Evolutionary conservation across 129 eudicot genomes (phyloP), one percentile per base, ranked within the genome.

Genomic region (Flaveria sonorensis): DNA sequence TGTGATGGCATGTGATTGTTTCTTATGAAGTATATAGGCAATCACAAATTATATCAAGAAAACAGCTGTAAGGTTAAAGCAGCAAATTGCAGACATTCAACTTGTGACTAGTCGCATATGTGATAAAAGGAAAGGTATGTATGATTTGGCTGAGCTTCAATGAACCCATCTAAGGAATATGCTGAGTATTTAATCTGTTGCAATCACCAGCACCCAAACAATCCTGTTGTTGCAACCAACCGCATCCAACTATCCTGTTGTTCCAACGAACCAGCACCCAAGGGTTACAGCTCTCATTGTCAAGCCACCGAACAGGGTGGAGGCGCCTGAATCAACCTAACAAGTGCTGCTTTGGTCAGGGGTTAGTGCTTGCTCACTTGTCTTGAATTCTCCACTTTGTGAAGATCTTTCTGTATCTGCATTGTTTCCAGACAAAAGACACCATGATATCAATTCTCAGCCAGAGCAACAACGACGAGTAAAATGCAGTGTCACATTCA

Each of bases 171-270:
- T 9, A 56, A 2, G 63, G 63, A 56, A 2, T 19, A 7, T n/a
- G 13, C 47, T 1, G 7, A 16, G 19, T 16, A 51, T 14, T 7
- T 24, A 9, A 61, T n/a, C n/a, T n/a, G n/a, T n/a, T n/a, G n/a
- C n/a, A n/a, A n/a, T n/a, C n/a, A n/a, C n/a, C n/a, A n/a, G n/a
- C n/a, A n/a, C n/a, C n/a, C n/a, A n/a, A n/a, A n/a, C n/a, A n/a
- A n/a, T n/a, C 68, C 40, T 24, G 42, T n/a, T n/a, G n/a, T 61
- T 28, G 43, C 68, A 60, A 28, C 43, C 68, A 62, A 28, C n/a
- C n/a, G n/a, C n/a, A n/a, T n/a, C n/a, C n/a, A n/a, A n/a, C n/a
- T n/a, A n/a, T n/a, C n/a, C n/a, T n/a, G n/a, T n/a, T n/a, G n/a
- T n/a, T n/a, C n/a, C n/a, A n/a, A n/a, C n/a, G n/a, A n/a, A n/a